phyloP scores from a whole-genome alignment of 2,329 filamentous ascomycete genomes.

The Neoarthrinium moseri region DNA sequence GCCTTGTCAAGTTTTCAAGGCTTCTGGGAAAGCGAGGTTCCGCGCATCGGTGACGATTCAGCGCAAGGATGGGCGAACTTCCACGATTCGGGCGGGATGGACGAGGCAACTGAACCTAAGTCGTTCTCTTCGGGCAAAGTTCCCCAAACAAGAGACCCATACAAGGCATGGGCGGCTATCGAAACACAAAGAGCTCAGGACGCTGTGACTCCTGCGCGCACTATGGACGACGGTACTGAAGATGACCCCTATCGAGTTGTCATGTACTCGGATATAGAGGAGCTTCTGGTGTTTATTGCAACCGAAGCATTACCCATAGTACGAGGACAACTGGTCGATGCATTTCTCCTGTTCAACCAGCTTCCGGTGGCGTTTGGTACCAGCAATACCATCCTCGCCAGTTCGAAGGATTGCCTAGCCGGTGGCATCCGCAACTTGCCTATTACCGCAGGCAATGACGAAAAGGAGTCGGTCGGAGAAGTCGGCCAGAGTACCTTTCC shows the following conservation, averaged over 20 bases:
- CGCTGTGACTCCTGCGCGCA: conserved; percentile 66
- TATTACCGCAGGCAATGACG: conserved; percentile 17
- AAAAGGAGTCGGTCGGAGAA: conserved; percentile 6
- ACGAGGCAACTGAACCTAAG: conserved; percentile 40
- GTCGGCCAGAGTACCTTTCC: conserved; percentile 6
- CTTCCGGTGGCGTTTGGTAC: conserved; percentile 51
- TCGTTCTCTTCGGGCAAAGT: conserved; percentile 15
- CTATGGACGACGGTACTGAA: conserved; percentile 70
- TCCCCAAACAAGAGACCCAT: conserved; percentile 40
- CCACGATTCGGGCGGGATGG: conserved; percentile 30
- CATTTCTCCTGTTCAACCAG: conserved; percentile 67
- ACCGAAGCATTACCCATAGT: conserved; percentile 29
- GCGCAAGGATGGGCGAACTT: conserved; percentile 71
- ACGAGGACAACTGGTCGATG: conserved; percentile 57
- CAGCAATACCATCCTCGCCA: conserved; percentile 23
- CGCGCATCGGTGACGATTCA: conserved; percentile 72
- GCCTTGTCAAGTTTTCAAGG: conserved; percentile 53
- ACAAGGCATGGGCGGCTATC: conserved; percentile 48
- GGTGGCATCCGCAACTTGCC: conserved; percentile 29
- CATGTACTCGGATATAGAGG: conserved; percentile 73
- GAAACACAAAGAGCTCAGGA: conserved; percentile 51
- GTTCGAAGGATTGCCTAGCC: conserved; percentile 54
- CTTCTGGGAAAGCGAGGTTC: conserved; percentile 85
- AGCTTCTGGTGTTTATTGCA: conserved; percentile 57
- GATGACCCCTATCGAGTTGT: conserved; percentile 83